Percentiles rank a stretch among this genome's conserved stretches.
These are phyloP conservation scores for Paxillus involutus DNA, from an alignment of 768 basidiomycete species.

Conservation along the genomic window DNA sequence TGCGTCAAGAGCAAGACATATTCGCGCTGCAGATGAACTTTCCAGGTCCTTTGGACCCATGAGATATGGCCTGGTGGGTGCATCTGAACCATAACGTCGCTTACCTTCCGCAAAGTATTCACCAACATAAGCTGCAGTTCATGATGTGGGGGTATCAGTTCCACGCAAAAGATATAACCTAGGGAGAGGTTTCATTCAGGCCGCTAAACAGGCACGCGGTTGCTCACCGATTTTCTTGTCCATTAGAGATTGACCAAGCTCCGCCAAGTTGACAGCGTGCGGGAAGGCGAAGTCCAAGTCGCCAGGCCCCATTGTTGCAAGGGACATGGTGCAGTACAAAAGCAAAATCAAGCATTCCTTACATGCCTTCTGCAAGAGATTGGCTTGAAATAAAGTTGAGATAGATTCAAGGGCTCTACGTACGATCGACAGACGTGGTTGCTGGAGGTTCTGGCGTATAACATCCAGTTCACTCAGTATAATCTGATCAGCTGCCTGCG, in stretches of 20 bases:
- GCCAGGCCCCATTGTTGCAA: constrained; percentile 41
- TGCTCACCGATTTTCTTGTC: constrained; percentile 67
- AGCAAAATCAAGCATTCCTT: constrained; percentile 68
- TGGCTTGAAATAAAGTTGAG: constrained; percentile 7
- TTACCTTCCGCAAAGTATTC: constrained; percentile 81
- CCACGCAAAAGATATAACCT: constrained; percentile 81
- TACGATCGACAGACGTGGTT: constrained; percentile 53
- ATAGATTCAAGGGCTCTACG: constrained; percentile 27
- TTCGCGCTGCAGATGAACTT: constrained; percentile 48
- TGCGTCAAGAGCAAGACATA: constrained; percentile 72
- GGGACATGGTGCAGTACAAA: constrained; percentile 63
- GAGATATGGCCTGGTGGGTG: neutral
- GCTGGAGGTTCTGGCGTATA: constrained; percentile 52
- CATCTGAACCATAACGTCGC: neutral
- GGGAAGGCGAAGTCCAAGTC: constrained; percentile 70
- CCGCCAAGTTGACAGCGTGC: constrained; percentile 76
- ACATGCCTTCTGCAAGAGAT: constrained; percentile 50
- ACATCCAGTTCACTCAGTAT: constrained; percentile 58
- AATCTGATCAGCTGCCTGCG: constrained; percentile 59
- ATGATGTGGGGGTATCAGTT: constrained; percentile 66
- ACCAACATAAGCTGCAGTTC: constrained; percentile 82
- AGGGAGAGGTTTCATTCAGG: constrained; percentile 3
- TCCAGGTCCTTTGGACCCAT: constrained; percentile 63
- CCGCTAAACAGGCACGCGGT: neutral
- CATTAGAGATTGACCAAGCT: constrained; percentile 56